These are phyloP conservation scores for Aspergillus baeticus DNA, from an alignment of 495 filamentous ascomycete species.

Conservation along the genomic window DNA sequence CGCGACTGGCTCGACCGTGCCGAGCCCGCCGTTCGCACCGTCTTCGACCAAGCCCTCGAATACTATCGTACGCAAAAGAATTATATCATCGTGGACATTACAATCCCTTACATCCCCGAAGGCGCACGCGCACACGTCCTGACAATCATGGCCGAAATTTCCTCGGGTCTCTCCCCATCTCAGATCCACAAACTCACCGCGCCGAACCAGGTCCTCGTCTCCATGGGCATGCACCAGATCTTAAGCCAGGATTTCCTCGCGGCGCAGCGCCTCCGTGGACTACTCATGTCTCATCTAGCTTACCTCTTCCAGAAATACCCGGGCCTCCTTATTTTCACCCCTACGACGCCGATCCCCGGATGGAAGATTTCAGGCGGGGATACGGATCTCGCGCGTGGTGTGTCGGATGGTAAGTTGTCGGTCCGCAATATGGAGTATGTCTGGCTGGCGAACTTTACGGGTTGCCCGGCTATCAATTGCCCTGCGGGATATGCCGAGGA, in stretches of 20 bases:
- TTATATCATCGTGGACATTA: constrained; percentile 72
- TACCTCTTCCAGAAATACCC: constrained; percentile 70
- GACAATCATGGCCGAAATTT: constrained; percentile 74
- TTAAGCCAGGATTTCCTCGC: constrained; percentile 67
- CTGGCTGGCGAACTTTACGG: constrained; percentile 81
- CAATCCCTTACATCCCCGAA: constrained; percentile 71
- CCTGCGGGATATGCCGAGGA: constrained; percentile 70
- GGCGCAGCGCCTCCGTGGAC: constrained; percentile 69
- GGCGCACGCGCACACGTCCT: constrained; percentile 76
- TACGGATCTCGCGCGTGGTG: constrained; percentile 59
- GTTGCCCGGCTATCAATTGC: constrained; percentile 73
- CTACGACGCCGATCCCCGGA: constrained; percentile 74
- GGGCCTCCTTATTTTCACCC: constrained; percentile 75
- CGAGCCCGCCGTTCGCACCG: constrained; percentile 57
- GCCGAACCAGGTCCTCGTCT: constrained; percentile 72
- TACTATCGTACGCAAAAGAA: constrained; percentile 55
- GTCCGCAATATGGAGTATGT: constrained; percentile 85
- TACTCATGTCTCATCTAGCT: constrained; percentile 82
- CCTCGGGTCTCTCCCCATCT: constrained; percentile 36
- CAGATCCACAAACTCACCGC: constrained; percentile 56
- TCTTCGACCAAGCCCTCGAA: constrained; percentile 59
- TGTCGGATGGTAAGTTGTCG: constrained; percentile 69
- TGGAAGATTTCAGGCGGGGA: constrained; percentile 59
- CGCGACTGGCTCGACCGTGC: constrained; percentile 73
- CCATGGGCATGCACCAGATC: constrained; percentile 58